phyloP scores from a whole-genome alignment of 2,329 filamentous ascomycete genomes.

The Ophiostoma sp. region DNA sequence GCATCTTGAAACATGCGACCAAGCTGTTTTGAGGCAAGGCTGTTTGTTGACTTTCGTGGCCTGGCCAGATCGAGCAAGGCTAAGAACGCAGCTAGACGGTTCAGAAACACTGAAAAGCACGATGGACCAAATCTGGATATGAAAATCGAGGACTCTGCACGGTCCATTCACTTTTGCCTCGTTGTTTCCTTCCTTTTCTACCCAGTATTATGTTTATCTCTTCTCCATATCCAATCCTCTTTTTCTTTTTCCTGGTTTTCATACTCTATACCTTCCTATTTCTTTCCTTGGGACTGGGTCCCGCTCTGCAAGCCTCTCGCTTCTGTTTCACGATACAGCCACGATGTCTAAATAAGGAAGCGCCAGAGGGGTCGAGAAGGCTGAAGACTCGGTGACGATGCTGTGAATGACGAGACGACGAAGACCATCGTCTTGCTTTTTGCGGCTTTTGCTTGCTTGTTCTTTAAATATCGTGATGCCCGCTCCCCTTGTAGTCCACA shows the following conservation, averaged over 20 bases:
- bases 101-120: not conserved
- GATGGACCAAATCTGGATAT: not conserved
- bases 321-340: conserved; percentile 19
- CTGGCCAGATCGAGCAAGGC: conserved; percentile 1
- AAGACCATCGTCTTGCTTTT: not conserved
- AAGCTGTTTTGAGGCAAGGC: conserved; percentile 13
- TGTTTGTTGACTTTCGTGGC: conserved; percentile 5
- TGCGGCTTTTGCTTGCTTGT: not conserved
- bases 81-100: not conserved
- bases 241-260: not conserved
- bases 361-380: not conserved
- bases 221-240: not conserved
- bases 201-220: not conserved
- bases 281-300: not conserved
- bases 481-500: not conserved
- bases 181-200: not conserved
- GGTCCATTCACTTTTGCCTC: not conserved
- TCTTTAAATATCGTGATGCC: not conserved
- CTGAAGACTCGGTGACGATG: not conserved
- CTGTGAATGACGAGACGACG: not conserved
- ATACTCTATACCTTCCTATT: not conserved
- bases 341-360: conserved; percentile 23
- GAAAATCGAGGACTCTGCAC: not conserved
- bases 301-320: conserved; percentile 10
- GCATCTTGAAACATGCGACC: conserved; percentile 6